A percentile compares a stretch with the other conserved stretches of the same genome.
phyloP scores from a whole-genome alignment of 2,329 filamentous ascomycete genomes.

The Esteya vermicola region DNA sequence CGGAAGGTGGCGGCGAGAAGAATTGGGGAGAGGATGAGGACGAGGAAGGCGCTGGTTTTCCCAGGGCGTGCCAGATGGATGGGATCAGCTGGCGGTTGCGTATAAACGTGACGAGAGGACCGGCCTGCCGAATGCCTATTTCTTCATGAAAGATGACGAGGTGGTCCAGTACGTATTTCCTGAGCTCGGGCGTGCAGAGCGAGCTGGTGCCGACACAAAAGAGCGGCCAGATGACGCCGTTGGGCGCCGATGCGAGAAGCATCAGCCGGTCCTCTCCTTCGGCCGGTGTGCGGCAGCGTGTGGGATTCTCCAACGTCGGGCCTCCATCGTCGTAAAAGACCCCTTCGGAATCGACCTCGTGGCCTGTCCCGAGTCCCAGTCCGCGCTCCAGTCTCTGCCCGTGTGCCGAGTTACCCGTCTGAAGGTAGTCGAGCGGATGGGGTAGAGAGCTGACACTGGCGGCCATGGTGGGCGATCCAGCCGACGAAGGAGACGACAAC shows the following conservation, averaged over 20 bases:
- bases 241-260: conserved; percentile 31
- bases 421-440: no score
- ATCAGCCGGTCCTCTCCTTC: conserved; percentile 30
- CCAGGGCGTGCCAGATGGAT: conserved; percentile 7
- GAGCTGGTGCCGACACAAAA: conserved; percentile 34
- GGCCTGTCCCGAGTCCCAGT: no score
- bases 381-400: no score
- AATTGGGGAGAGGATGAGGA: no score
- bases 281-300: conserved; percentile 18
- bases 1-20: no score
- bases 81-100: conserved; percentile 19
- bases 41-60: no score
- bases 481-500: conserved; percentile 2
- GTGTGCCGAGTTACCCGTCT: no score
- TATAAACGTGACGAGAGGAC: conserved; percentile 26
- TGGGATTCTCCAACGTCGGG: conserved; percentile 26
- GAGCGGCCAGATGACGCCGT: conserved; percentile 35
- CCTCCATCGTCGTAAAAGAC: conserved; percentile 13
- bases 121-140: conserved; percentile 30
- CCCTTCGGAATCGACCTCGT: conserved; percentile 5
- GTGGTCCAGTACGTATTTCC: conserved; percentile 28
- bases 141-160: conserved; percentile 29
- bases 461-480: background rate
- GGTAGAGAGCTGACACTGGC: no score
- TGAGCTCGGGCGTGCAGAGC: conserved; percentile 25